A percentile compares a stretch with the other conserved stretches of the same genome.
Conservation (phyloP, 1,284 basidiomycete genomes). For the Trichosporon ovoides region DNA sequence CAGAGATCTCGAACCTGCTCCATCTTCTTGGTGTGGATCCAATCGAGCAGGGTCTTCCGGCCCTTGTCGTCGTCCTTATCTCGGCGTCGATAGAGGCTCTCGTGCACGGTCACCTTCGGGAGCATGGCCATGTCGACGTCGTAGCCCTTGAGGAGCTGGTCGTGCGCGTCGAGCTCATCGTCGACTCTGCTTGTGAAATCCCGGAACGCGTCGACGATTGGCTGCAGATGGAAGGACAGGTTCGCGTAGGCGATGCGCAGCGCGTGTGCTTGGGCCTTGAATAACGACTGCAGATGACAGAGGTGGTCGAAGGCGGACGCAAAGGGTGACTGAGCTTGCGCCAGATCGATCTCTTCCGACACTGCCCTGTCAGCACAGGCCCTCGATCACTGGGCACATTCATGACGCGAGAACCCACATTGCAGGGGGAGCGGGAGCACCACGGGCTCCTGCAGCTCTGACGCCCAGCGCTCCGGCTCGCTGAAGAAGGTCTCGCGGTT, state of each 20-base stretch:
- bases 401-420: conserved; percentile 22
- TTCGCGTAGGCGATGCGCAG: conserved; percentile 43
- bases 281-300: conserved; percentile 40
- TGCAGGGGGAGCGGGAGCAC: conserved; percentile 36
- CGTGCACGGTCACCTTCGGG: conserved; percentile 37
- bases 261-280: conserved; percentile 37
- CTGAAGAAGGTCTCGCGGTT: conserved; percentile 45
- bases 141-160: conserved; percentile 31
- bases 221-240: conserved; percentile 37
- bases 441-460: conserved; percentile 35
- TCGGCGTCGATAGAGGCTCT: conserved; percentile 31
- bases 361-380: conserved; percentile 10
- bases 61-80: conserved; percentile 29
- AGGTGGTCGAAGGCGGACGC: conserved; percentile 40
- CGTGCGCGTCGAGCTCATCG: conserved; percentile 31
- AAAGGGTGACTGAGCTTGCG: conserved; percentile 36
- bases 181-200: conserved; percentile 32
- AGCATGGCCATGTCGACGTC: conserved; percentile 40
- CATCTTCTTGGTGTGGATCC: conserved; percentile 43
- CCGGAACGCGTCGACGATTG: conserved; percentile 35
- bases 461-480: conserved; percentile 38
- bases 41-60: conserved; percentile 42
- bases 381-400: not conserved
- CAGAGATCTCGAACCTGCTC: conserved; percentile 44
- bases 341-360: conserved; percentile 15